These are phyloP conservation scores for Cystoisospora suis DNA, from an alignment of 169 alveolate species.

Conservation along the genomic window DNA sequence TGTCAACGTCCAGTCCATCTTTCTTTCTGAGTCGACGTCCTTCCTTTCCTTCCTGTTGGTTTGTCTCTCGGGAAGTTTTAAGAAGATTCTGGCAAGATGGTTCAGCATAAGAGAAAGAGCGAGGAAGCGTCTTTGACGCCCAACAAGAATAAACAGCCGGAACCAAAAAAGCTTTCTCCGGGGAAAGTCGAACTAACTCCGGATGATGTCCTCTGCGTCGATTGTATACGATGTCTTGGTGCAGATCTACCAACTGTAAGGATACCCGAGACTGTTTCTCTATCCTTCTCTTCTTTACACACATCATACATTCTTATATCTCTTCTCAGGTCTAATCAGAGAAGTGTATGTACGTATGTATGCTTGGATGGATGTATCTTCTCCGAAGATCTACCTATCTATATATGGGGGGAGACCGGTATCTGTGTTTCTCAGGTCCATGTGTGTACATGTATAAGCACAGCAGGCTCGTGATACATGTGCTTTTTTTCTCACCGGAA, in stretches of 20 bases:
- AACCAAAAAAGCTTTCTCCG: not conserved
- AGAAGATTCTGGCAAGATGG: not conserved
- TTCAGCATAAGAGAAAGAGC: not conserved
- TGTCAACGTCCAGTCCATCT: too few species aligned
- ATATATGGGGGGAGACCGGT: not conserved
- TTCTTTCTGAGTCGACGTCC: not conserved
- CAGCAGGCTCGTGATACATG: not conserved
- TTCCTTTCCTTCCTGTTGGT: not conserved
- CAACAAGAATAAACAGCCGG: not conserved
- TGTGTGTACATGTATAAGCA: not conserved
- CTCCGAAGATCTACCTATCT: not conserved
- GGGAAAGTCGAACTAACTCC: slow-evolving; percentile 16
- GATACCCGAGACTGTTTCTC: not conserved
- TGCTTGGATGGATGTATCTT: not conserved
- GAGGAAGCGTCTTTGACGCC: not conserved
- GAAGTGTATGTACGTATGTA: not conserved
- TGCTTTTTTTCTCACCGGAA: not conserved
- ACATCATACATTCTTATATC: not conserved
- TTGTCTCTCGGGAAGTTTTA: not conserved
- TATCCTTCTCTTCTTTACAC: not conserved
- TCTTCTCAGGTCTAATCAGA: not conserved
- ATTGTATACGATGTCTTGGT: slow-evolving; percentile 67
- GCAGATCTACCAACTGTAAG: slow-evolving; percentile 67
- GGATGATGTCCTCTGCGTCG: slow-evolving; percentile 60
- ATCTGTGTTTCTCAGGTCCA: not conserved